phyloP scores from a whole-genome alignment of 257 asterid genomes.

The Primulina huaijiensis region DNA sequence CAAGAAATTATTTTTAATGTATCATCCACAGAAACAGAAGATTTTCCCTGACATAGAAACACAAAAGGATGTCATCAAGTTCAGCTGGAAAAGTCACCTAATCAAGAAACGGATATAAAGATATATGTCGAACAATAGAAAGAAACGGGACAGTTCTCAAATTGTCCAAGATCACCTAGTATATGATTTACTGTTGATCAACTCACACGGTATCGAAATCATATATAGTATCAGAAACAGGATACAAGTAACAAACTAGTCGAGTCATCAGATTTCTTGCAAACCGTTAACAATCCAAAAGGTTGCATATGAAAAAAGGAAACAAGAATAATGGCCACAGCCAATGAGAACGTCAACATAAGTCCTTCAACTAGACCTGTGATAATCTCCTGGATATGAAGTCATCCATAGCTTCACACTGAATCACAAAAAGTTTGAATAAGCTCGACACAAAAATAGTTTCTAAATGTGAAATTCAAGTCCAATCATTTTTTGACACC shows the following conservation, averaged over 20 bases:
- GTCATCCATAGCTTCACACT: background rate
- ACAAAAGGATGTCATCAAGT: constrained; percentile 12
- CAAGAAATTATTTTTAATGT: constrained; percentile 70
- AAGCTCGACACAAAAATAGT: background rate
- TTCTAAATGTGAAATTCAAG: background rate
- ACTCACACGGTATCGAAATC: constrained; percentile 9
- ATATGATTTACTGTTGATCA: background rate
- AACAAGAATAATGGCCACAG: constrained; percentile 1
- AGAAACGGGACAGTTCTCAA: constrained; percentile 1
- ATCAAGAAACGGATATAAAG: constrained; percentile 8
- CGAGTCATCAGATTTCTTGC: constrained; percentile 3
- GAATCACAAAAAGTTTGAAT: too few species aligned
- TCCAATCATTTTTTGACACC: too few species aligned
- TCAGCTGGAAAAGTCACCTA: constrained; percentile 4
- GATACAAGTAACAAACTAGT: too few species aligned
- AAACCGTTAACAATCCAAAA: constrained; percentile 2
- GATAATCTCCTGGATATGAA: background rate
- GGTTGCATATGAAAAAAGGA: background rate
- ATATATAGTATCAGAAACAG: background rate
- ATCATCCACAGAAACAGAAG: constrained; percentile 75
- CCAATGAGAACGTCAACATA: background rate
- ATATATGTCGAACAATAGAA: constrained; percentile 2
- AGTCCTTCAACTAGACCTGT: background rate
- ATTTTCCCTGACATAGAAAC: constrained; percentile 53
- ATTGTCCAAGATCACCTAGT: constrained; percentile 16